phyloP scores from a whole-genome alignment of 345 rosid species.

The Camelina sativa region DNA sequence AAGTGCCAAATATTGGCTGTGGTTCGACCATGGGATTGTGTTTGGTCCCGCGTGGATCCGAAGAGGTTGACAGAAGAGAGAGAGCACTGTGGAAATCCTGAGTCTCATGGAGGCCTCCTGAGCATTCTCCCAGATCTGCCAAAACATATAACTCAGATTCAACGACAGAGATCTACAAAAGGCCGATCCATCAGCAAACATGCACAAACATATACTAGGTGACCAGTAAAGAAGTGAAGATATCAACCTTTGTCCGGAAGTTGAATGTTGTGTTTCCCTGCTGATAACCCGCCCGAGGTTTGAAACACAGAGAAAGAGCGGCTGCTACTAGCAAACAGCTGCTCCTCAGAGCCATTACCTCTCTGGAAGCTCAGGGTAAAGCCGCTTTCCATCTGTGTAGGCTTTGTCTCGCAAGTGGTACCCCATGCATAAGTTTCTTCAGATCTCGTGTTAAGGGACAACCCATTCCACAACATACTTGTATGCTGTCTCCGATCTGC shows the following conservation, averaged over 20 bases:
- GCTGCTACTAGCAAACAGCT: conserved; percentile 46
- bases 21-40: conserved; percentile 28
- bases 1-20: conserved; percentile 35
- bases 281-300: conserved; percentile 50
- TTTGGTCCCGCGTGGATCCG: conserved; percentile 55
- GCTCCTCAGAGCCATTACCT: conserved; percentile 51
- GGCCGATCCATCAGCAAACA: not conserved
- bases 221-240: conserved; percentile 7
- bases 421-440: conserved; percentile 52
- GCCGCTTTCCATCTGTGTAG: conserved; percentile 56
- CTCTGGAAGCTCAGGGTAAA: conserved; percentile 50
- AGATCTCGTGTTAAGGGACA: conserved; percentile 52
- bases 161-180: conserved; percentile 1
- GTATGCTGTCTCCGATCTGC: conserved; percentile 71
- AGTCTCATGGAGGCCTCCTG: conserved; percentile 57
- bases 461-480: conserved; percentile 56
- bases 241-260: conserved; percentile 34
- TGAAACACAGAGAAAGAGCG: conserved; percentile 41
- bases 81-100: conserved; percentile 90
- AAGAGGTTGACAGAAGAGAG: conserved; percentile 99
- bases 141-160: conserved; percentile 3
- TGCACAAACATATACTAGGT: not conserved
- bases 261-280: conserved; percentile 31
- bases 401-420: conserved; percentile 50
- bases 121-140: conserved; percentile 65